A percentile compares a stretch with the other conserved stretches of the same genome.
These are phyloP conservation scores for Nannizziopsis arthrosporioides DNA, from an alignment of 2,329 filamentous ascomycete genomes.

Conservation along the genomic window DNA sequence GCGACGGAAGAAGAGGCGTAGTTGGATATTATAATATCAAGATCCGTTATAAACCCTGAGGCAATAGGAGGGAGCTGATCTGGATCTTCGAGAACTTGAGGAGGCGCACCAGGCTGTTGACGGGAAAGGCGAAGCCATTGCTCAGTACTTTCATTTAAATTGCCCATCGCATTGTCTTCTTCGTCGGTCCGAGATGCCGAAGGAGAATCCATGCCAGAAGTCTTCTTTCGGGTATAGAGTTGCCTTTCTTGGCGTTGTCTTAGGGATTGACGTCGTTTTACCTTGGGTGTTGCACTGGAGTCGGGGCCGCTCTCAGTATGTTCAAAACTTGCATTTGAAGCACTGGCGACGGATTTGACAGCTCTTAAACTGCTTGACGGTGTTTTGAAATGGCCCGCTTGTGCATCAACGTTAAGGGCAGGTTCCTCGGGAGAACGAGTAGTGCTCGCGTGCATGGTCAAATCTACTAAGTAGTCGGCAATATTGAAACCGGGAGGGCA, in stretches of 20 bases:
- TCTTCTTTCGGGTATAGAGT: conserved; percentile 73
- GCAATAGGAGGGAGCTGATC: conserved; percentile 50
- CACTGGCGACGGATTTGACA: conserved; percentile 80
- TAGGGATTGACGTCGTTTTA: conserved; percentile 66
- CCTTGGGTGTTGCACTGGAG: conserved; percentile 52
- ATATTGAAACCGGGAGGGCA: conserved; percentile 98
- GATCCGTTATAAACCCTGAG: conserved; percentile 53
- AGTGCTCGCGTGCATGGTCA: conserved; percentile 86
- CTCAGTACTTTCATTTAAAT: conserved; percentile 41
- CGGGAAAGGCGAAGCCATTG: conserved; percentile 51
- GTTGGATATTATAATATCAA: conserved; percentile 66
- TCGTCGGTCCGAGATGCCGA: conserved; percentile 53
- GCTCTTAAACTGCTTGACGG: conserved; percentile 77
- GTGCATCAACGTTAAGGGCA: conserved; percentile 49
- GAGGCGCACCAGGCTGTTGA: conserved; percentile 43
- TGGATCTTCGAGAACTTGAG: conserved; percentile 58
- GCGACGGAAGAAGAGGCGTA: conserved; percentile 73
- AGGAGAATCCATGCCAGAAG: conserved; percentile 42
- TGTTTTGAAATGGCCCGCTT: conserved; percentile 51
- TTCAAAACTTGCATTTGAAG: conserved; percentile 62
- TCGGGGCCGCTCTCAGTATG: conserved; percentile 48
- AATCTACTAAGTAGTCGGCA: conserved; percentile 90
- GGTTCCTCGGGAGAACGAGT: conserved; percentile 46
- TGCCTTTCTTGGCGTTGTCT: conserved; percentile 78
- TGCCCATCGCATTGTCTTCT: conserved; percentile 44